Percentiles rank a stretch among this genome's conserved stretches.
phyloP scores from a whole-genome alignment of 2,329 filamentous ascomycete genomes.

The Alternaria arborescens region DNA sequence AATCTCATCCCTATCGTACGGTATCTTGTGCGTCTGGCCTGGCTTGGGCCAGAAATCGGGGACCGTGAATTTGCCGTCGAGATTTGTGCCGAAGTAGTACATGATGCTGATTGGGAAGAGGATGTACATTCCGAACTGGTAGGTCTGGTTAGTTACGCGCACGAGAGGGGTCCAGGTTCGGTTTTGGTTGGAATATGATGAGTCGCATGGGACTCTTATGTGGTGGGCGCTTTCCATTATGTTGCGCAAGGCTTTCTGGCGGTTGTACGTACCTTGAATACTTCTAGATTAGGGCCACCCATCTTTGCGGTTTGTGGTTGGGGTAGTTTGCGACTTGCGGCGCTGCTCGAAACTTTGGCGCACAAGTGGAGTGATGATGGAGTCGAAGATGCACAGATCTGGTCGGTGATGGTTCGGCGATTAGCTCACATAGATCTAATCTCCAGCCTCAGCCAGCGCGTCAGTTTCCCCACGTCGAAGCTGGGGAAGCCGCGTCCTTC shows the following conservation, averaged over 20 bases:
- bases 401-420: conserved; percentile 17
- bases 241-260: neutral
- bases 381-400: conserved; percentile 12
- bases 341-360: conserved; percentile 1
- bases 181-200: neutral
- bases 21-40: conserved; percentile 78
- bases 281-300: conserved; percentile 88
- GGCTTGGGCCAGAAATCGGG: conserved; percentile 92
- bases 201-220: conserved; percentile 5
- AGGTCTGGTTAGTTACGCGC: neutral
- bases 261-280: conserved; percentile 77
- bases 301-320: conserved; percentile 57
- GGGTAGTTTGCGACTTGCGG: conserved; percentile 1
- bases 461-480: conserved; percentile 9
- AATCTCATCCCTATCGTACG: conserved; percentile 82
- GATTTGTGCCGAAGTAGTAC: conserved; percentile 99
- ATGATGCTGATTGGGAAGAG: conserved; percentile 99
- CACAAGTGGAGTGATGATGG: conserved; percentile 14
- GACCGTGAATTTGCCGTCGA: conserved; percentile 84
- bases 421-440: conserved; percentile 8
- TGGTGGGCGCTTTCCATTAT: neutral
- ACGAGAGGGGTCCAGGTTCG: neutral
- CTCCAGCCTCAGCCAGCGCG: conserved; percentile 6
- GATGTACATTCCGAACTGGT: conserved; percentile 97
- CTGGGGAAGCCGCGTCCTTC: conserved; percentile 7